Evolutionary conservation across 768 basidiomycete genomes (phyloP), one percentile per base, ranked within the genome.

Genomic region (Tubosaeta sp.): DNA sequence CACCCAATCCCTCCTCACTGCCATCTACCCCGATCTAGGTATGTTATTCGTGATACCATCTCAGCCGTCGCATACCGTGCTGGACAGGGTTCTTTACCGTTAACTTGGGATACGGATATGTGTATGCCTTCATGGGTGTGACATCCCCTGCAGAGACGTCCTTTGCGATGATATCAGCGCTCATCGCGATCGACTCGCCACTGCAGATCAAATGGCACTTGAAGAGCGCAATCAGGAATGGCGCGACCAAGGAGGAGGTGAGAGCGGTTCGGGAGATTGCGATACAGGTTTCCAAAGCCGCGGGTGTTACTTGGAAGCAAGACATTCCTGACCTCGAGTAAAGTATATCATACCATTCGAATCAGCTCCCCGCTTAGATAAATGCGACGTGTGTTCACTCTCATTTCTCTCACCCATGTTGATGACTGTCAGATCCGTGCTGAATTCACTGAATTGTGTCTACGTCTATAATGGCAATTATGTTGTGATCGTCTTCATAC

Each of bases 201-300:
- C 76, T 71, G 34, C 85, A 87, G 59, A 78, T 82, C 27, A 67
- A 55, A n/a, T 87, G 85, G 84, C 85, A 86, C 59, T 69, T 86
- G 21, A 69, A 72, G 12, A 79, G 79, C 14, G 82, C 84, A 3
- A 69, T 72, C 36, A 70, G 81, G 46, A 71, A 73, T 39, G 83
- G 83, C 3, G 84, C 83, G 11, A 77, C 72, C 2, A 50, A 69
- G 16, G 79, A 77, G 14, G 75, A 86, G 57, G 73, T 75, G 6
- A 67, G 66, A 35, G 82, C 82, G 3, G 79, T 82, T 8, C 70
- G 85, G 19, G 59, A 71, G 36, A 81, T 84, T 39, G 70, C 81
- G 14, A 77, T 86, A 32, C 71, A 74, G 39, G 74, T 81, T 9
- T 76, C 77, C 4, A 62, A 63, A 11, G 64, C 69, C 14, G 71